phyloP scores from a whole-genome alignment of 331 rosid genomes.

The Rosa hybrid region DNA sequence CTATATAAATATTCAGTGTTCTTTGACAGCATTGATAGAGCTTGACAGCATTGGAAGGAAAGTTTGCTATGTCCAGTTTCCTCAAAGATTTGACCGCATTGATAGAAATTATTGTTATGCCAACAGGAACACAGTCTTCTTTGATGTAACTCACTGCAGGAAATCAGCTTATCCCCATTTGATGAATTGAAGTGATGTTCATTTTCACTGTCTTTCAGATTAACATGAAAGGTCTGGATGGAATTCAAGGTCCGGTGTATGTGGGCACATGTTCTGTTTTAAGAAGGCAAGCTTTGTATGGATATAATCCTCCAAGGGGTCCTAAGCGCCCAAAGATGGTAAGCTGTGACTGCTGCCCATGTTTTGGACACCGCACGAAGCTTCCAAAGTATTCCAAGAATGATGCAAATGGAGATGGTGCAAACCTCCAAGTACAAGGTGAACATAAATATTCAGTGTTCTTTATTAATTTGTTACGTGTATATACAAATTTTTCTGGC shows the following conservation, averaged over 20 bases:
- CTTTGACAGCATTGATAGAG: too few relatives aligned
- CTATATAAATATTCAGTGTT: too few relatives aligned
- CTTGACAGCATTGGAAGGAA: conserved; percentile 78
- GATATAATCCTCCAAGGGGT: conserved; percentile 79
- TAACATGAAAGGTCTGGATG: conserved; percentile 87
- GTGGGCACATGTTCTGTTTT: conserved; percentile 84
- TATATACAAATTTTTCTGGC: background rate
- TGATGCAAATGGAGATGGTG: conserved; percentile 64
- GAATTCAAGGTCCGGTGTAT: conserved; percentile 91
- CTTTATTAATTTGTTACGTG: background rate
- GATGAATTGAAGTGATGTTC: conserved; percentile 14
- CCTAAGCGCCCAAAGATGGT: conserved; percentile 92
- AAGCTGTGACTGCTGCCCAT: conserved; percentile 94
- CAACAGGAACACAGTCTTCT: conserved; percentile 86
- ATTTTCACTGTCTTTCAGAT: conserved; percentile 51
- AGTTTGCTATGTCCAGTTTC: conserved; percentile 89
- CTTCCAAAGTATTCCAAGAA: conserved; percentile 61
- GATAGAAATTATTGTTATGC: conserved; percentile 90
- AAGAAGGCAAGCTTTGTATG: conserved; percentile 87
- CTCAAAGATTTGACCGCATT: conserved; percentile 87
- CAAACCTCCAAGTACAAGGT: conserved; percentile 57
- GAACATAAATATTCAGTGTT: background rate
- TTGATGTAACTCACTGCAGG: conserved; percentile 56
- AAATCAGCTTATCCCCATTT: conserved; percentile 1
- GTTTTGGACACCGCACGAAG: conserved; percentile 95